A percentile compares a stretch with the other conserved stretches of the same genome.
Conservation (phyloP, 768 basidiomycete species). For the Cyclocybe cylindracea region DNA sequence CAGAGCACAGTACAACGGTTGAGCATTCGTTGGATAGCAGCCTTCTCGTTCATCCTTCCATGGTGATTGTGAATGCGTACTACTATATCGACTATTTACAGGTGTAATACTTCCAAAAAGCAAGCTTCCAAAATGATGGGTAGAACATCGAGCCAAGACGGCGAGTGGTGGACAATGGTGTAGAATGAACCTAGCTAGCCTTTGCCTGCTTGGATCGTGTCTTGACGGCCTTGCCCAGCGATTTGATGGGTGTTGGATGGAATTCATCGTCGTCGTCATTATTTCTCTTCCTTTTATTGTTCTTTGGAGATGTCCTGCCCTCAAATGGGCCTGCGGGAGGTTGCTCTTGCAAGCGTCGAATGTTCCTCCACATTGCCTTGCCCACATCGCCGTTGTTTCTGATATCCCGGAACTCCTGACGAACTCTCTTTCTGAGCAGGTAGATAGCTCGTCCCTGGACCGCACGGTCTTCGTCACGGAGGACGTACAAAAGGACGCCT, state of each 20-base stretch:
- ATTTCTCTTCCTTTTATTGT: slow-evolving; percentile 31
- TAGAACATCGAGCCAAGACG: background rate
- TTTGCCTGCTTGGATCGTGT: slow-evolving; percentile 42
- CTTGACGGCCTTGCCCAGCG: slow-evolving; percentile 36
- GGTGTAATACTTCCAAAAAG: too few relatives aligned
- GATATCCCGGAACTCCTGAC: slow-evolving; percentile 61
- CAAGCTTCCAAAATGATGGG: too few relatives aligned
- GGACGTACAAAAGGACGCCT: slow-evolving; percentile 70
- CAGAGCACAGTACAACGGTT: slow-evolving; percentile 60
- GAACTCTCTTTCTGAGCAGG: slow-evolving; percentile 56
- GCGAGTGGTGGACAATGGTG: background rate
- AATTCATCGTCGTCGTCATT: slow-evolving; percentile 49
- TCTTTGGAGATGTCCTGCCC: slow-evolving; percentile 20
- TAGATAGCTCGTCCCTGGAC: slow-evolving; percentile 58
- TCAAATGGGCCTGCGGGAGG: slow-evolving; percentile 28
- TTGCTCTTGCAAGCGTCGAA: slow-evolving; percentile 35
- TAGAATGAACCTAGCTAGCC: slow-evolving; percentile 3
- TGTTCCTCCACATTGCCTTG: slow-evolving; percentile 57
- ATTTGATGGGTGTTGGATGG: slow-evolving; percentile 43
- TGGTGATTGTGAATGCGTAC: too few relatives aligned
- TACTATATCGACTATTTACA: too few relatives aligned
- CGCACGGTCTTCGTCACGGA: slow-evolving; percentile 43
- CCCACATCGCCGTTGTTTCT: slow-evolving; percentile 60
- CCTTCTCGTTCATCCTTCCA: background rate
- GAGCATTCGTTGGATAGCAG: slow-evolving; percentile 3